Evolutionary conservation across 75 land plant species (phyloP).

Genomic region (Larix kaempferi): DNA sequence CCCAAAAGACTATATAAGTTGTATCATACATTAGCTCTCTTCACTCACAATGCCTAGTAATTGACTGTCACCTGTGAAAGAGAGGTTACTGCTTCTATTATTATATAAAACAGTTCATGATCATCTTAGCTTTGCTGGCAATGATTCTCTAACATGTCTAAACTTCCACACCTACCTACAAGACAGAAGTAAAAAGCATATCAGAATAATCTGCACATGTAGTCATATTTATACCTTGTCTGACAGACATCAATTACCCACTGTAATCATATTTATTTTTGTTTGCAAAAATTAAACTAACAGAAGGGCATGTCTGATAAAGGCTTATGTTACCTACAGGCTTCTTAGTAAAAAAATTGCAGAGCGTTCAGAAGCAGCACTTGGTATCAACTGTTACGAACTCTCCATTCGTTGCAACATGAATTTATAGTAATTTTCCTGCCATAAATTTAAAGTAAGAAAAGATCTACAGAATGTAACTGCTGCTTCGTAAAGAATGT

Average conservation of each 20-base stretch:
- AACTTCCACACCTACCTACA: neutral
- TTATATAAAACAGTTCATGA: neutral
- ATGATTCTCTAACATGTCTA: neutral
- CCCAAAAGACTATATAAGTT: neutral
- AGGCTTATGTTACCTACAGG: neutral
- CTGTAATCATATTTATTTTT: no score
- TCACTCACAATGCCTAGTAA: neutral
- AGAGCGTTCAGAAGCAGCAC: neutral
- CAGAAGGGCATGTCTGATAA: neutral
- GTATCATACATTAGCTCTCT: neutral
- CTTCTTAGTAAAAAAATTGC: neutral
- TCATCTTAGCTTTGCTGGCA: neutral
- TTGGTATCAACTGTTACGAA: neutral
- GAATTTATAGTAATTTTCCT: constrained; percentile 3
- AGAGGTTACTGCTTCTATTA: neutral
- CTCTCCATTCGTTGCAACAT: neutral
- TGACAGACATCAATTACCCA: no score
- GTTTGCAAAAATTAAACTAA: neutral
- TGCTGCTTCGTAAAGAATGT: neutral
- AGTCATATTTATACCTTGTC: neutral
- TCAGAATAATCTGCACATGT: neutral
- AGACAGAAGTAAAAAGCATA: neutral
- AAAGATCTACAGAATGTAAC: neutral
- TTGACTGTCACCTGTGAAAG: neutral
- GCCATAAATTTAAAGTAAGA: neutral